Conservation (phyloP, 306 rosid genomes). For the Prunus davidiana region DNA sequence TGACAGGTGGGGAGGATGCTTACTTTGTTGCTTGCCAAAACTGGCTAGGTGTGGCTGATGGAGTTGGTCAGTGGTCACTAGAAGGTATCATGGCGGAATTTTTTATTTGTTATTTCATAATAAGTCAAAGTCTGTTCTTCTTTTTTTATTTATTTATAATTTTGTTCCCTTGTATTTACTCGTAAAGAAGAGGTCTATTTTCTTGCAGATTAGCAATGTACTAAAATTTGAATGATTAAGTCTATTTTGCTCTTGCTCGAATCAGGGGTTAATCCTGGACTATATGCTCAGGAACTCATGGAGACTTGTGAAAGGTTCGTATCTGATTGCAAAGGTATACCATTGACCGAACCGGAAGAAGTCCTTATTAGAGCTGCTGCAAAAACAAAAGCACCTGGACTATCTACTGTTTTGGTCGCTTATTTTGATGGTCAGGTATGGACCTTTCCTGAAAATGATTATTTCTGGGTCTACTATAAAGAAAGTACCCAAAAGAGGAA, state of each 20-base stretch:
- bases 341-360: conserved; percentile 45
- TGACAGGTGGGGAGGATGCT: conserved; percentile 70
- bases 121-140: too few species aligned
- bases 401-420: conserved; percentile 52
- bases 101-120: not conserved
- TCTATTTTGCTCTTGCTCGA: not conserved
- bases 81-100: conserved; percentile 45
- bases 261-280: conserved; percentile 51
- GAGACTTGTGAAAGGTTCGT: conserved; percentile 51
- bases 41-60: conserved; percentile 85
- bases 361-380: conserved; percentile 48
- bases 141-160: too few species aligned
- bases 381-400: conserved; percentile 55
- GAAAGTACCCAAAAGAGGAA: not conserved
- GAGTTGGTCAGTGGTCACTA: conserved; percentile 70
- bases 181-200: too few species aligned
- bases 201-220: too few species aligned
- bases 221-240: too few species aligned
- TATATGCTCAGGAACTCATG: conserved; percentile 56
- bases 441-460: conserved; percentile 1
- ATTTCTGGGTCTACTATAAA: not conserved
- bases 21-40: conserved; percentile 53
- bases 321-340: conserved; percentile 33
- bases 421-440: conserved; percentile 79
- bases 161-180: too few species aligned